Evolutionary conservation across 78 protist species (phyloP), one percentile per base, ranked within the genome.

Genomic region (Dictyostelium citrinum): DNA sequence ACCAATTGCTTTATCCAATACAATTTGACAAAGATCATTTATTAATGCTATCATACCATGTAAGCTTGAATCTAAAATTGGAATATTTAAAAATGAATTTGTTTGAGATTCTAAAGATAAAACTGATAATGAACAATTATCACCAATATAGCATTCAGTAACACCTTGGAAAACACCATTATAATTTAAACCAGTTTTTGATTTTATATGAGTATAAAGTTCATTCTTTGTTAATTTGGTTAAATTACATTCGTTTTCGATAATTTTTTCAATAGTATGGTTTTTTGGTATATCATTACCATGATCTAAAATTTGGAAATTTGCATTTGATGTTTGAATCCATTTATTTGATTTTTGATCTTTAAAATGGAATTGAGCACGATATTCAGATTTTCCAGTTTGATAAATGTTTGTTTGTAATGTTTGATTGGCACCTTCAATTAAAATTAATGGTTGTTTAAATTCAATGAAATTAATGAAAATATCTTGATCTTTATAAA

Each of bases 1-100:
- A 24, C 81, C 61, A 35, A 27, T 4, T 22, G 67, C 31, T 22
- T 83, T 39, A 29, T 88, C 93, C 27, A 88, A 88, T 16, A 88
- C 85, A 39, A 78, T 45, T n/a, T 88, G 67, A 16, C 27, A 16
- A 16, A 3, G 39, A 1, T 77, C 74, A 12, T 68, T 67, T 46
- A 78, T 10, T 61, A 68, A n/a, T 0, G 85, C n/a, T 31, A 78
- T 46, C 33, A 11, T 22, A 49, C 86, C 85, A 31, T 88, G 93
- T 0, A 78, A 22, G 35, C 37, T 41, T 33, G 70, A 64, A 43
- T 88, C 93, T 33, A 88, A 29, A 10, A 77, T 86, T 17, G 84
- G 17, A 16, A 78, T 39, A 64, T 77, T 77, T 0, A 86, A 77
- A 10, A 77, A 43, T 27, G 49, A 51, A 17, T 24, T 12, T 3